Base-by-base conservation (phyloP, 768 basidiomycete genomes). In the Mycena galopus region DNA sequence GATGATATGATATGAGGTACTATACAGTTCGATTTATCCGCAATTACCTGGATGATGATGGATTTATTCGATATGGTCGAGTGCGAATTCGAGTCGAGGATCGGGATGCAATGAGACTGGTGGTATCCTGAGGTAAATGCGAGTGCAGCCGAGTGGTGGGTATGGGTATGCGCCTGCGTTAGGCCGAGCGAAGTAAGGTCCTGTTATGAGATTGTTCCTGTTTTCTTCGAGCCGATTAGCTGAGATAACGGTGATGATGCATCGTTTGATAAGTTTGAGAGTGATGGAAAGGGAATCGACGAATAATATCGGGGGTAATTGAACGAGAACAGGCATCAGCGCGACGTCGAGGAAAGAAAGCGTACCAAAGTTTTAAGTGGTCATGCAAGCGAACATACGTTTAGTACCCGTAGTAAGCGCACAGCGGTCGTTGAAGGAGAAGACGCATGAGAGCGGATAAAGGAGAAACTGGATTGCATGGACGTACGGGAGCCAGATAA, bases 401-500 rank as follows among this genome's bases (percentile, higher is more conserved):
- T 84, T 73, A 89, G 79, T 88, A 89, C 72, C 90, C 90, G 74
- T 91, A 91, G 79, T 90, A 91, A 67, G 90, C 90, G 72, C 90
- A 90, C 90, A 90, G 80, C 88, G 86, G 75, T 90, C 90, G 75
- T 89, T 90, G 14, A 33, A 29, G 21, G 23, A n/a, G n/a, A n/a
- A n/a, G n/a, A n/a, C n/a, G n/a, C n/a, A n/a, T n/a, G n/a, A n/a
- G n/a, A n/a, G n/a, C n/a, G n/a, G n/a, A n/a, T n/a, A n/a, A n/a
- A n/a, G n/a, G n/a, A 32, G 25, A 27, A 42, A 50, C 9, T 30
- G 61, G 29, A 51, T 29, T 29, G 10, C 42, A 37, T 25, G 16
- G 32, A 84, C 85, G 67, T 79, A 88, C 86, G 96, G 96, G 62
- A 96, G 86, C 94, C 95, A 96, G 78, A 95, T 95, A 78, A 95